Conservation (phyloP, 2,329 filamentous ascomycete species). For the Fusarium mundagurra region DNA sequence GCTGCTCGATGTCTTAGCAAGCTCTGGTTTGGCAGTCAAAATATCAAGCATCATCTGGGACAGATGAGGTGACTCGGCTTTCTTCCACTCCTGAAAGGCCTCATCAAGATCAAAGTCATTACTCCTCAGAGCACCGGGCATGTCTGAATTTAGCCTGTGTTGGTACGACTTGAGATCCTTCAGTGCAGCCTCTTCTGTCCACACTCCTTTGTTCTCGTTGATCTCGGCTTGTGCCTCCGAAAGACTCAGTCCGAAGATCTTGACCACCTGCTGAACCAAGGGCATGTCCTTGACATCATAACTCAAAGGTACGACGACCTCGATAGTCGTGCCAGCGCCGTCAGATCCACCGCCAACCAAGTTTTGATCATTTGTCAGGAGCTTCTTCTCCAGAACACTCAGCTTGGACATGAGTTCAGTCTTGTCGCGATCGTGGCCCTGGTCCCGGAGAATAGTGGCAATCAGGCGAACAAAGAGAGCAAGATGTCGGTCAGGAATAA, state of each 20-base stretch:
- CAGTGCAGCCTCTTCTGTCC: conserved; percentile 92
- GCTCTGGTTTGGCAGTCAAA: conserved; percentile 83
- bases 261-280: conserved; percentile 86
- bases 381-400: conserved; percentile 87
- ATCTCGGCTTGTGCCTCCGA: conserved; percentile 88
- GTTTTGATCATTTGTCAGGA: conserved; percentile 93
- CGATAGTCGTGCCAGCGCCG: conserved; percentile 66
- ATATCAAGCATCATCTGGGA: conserved; percentile 95
- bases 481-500: conserved; percentile 91
- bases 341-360: conserved; percentile 57
- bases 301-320: conserved; percentile 83
- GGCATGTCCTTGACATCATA: conserved; percentile 98
- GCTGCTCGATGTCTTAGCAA: conserved; percentile 78
- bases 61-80: conserved; percentile 84
- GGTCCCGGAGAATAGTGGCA: conserved; percentile 79
- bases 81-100: conserved; percentile 90
- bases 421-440: conserved; percentile 85
- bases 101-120: conserved; percentile 93
- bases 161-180: conserved; percentile 95
- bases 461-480: conserved; percentile 93
- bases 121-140: conserved; percentile 77
- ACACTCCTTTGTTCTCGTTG: conserved; percentile 79
- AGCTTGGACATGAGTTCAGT: conserved; percentile 85
- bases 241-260: conserved; percentile 83
- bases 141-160: conserved; percentile 83